phyloP scores from a whole-genome alignment of 2,329 filamentous ascomycete species.

The Calycina marina region DNA sequence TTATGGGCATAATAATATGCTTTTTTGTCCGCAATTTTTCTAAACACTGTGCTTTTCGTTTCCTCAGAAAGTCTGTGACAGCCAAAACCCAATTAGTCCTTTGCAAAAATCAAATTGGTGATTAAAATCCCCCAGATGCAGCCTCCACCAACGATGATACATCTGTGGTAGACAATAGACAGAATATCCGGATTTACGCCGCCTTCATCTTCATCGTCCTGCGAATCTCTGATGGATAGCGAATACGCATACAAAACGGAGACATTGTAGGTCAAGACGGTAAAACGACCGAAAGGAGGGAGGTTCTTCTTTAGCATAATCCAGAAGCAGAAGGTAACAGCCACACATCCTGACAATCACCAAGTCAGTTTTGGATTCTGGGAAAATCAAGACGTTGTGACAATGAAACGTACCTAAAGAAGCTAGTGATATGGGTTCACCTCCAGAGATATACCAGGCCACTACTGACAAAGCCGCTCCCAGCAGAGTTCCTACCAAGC shows the following conservation, averaged over 20 bases:
- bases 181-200: conserved; percentile 71
- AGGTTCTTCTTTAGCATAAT: conserved; percentile 75
- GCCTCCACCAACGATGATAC: conserved; percentile 72
- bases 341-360: too few relatives aligned
- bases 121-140: conserved; percentile 87
- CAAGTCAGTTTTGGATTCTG: too few relatives aligned
- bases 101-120: conserved; percentile 83
- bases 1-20: too few relatives aligned
- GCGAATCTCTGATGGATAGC: conserved; percentile 62
- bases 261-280: conserved; percentile 90
- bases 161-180: conserved; percentile 77
- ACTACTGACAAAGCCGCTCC: conserved; percentile 63
- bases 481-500: conserved; percentile 74
- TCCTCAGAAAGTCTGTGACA: too few relatives aligned
- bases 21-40: too few relatives aligned
- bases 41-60: too few relatives aligned
- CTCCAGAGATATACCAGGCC: conserved; percentile 63
- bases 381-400: too few relatives aligned
- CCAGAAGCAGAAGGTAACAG: conserved; percentile 77
- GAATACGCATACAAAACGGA: conserved; percentile 91
- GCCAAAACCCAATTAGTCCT: too few relatives aligned
- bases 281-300: conserved; percentile 83
- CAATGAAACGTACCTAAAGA: conserved; percentile 72
- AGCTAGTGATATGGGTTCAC: conserved; percentile 61
- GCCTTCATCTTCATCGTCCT: conserved; percentile 79